Base-by-base conservation (phyloP, 768 basidiomycete species). In the Clitopilus hobsonii region DNA sequence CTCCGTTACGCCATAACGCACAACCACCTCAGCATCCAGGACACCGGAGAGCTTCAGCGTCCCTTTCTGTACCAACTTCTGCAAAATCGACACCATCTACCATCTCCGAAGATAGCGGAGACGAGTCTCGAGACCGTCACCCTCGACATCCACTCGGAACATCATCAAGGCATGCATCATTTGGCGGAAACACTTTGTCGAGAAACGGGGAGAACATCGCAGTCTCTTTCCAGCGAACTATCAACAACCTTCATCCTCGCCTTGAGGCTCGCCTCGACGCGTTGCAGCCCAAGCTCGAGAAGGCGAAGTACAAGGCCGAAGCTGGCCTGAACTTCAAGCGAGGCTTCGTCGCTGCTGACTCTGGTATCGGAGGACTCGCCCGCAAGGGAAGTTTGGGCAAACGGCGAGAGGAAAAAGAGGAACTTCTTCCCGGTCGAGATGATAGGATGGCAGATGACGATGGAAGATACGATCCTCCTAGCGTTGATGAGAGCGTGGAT, bases 271-370 rank as follows among this genome's bases (percentile, higher is more conserved):
- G 22, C 4, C 41, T 45, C n/a, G 41, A 45, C 18, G 41, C 41
- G 11, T n/a, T 71, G 11, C 76, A 82, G 61, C 85, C 84, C 0
- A 76, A 70, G 41, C 63, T 87, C 23, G 85, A 88, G 54, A 79
- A 80, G 26, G 86, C 83, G 23, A 70, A 84, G 56, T 88, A 81
- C 67, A 88, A 88, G 67, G 86, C 85, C 0, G 86, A 88, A 65
- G 87, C 86, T 18, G 86, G 85, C 16, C 60, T 89, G 27, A 82
- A 75, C 56, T 4, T 45, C 5, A 71, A 71, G 60, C 72, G 85
- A 3, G 87, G 86, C 36, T 88, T 78, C 59, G 78, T 86, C 29
- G 16, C 41, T 45, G 41, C 22, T 4, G 41, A 45, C 22, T 45
- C 41, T 4, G 41, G 41, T 18, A 45, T 45, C 11, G 66, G 69